Percentiles rank a stretch among this genome's conserved stretches.
Evolutionary conservation across 2,329 filamentous ascomycete genomes (phyloP).

Genomic region (Cadophora malorum): DNA sequence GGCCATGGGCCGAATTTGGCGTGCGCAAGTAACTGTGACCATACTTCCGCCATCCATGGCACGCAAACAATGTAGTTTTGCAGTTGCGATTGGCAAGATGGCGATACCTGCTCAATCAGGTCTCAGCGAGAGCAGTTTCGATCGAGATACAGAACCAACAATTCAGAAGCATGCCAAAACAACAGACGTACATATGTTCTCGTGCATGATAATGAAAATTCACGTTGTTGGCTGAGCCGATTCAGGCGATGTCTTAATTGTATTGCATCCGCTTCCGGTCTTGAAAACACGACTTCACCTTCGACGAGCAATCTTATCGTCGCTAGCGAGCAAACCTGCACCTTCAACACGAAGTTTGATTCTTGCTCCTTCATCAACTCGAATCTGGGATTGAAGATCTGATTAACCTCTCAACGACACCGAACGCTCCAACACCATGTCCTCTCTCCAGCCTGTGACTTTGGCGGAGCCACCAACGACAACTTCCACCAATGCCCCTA

Average conservation of each 20-base stretch:
- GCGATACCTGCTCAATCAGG: not conserved
- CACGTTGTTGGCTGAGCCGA: not conserved
- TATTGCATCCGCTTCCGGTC: not conserved
- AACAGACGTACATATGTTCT: not conserved
- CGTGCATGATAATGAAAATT: not conserved
- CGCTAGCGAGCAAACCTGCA: not conserved
- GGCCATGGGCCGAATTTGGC: conserved; percentile 4
- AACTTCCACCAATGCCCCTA: not conserved
- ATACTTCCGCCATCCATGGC: not conserved
- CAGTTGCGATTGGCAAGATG: not conserved
- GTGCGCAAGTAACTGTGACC: not conserved
- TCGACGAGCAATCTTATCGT: conserved; percentile 4
- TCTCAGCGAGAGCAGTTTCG: not conserved
- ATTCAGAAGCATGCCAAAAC: not conserved
- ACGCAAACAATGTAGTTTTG: not conserved
- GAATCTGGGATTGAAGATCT: not conserved
- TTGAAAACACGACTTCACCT: not conserved
- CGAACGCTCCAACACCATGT: not conserved
- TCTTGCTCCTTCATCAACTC: not conserved
- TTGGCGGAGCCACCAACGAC: not conserved
- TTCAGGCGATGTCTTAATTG: not conserved
- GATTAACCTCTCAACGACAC: not conserved
- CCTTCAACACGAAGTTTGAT: not conserved
- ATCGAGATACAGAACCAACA: not conserved
- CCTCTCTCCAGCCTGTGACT: not conserved